Percentiles rank a stretch among this genome's conserved stretches.
phyloP scores from a whole-genome alignment of 805 yeast genomes.

The Candida suzukii region DNA sequence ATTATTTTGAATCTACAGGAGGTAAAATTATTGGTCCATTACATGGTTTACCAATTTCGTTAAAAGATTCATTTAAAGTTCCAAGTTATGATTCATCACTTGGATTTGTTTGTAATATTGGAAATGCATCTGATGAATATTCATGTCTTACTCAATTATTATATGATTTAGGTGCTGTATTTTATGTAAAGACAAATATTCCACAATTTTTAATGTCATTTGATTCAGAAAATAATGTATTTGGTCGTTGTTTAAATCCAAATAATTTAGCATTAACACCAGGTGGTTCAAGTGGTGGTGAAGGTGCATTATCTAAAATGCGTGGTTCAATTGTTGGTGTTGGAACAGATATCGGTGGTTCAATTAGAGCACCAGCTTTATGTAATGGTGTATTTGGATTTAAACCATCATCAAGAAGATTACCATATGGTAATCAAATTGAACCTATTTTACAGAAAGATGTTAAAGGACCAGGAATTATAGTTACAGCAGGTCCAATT shows the following conservation, averaged over 20 bases:
- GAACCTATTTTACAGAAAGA: slow-evolving; percentile 34
- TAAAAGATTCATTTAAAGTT: slow-evolving; percentile 49
- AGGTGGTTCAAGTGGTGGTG: slow-evolving; percentile 53
- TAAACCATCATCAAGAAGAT: slow-evolving; percentile 40
- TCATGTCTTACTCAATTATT: slow-evolving; percentile 34
- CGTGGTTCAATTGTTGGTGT: slow-evolving; percentile 38
- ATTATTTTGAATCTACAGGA: slow-evolving; percentile 32
- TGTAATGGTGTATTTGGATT: slow-evolving; percentile 44
- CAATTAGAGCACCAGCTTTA: slow-evolving; percentile 48
- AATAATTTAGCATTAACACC: slow-evolving; percentile 35
- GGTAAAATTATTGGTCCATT: slow-evolving; percentile 48
- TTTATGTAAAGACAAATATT: slow-evolving; percentile 48
- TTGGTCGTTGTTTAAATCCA: slow-evolving; percentile 46
- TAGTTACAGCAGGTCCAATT: slow-evolving; percentile 45
- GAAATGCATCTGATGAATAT: slow-evolving; percentile 33
- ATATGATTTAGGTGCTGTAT: slow-evolving; percentile 47
- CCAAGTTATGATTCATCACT: slow-evolving; percentile 46
- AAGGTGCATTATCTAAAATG: slow-evolving; percentile 37
- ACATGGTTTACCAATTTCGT: slow-evolving; percentile 58
- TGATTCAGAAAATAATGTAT: slow-evolving; percentile 47
- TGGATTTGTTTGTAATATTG: slow-evolving; percentile 36
- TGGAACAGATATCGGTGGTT: slow-evolving; percentile 48
- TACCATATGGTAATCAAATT: too few relatives aligned
- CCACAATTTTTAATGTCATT: slow-evolving; percentile 52
- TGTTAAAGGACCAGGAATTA: slow-evolving; percentile 28